Conservation (phyloP, 192 early-diverging fungal genomes). For the Paraglomus brasilianum region DNA sequence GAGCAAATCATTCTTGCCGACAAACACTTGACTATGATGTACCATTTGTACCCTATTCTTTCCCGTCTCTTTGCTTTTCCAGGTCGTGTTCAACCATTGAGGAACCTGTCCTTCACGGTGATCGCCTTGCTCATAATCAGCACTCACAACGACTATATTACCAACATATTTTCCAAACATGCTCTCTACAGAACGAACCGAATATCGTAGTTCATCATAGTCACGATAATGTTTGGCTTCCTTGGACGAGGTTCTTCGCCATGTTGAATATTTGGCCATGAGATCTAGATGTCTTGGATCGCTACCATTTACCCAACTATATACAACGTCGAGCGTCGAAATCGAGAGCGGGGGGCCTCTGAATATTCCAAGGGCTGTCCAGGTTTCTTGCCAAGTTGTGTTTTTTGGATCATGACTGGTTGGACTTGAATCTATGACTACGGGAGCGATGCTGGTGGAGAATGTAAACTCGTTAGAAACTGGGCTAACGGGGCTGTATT, state of each 20-base stretch:
- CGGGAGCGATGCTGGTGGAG: too few relatives aligned
- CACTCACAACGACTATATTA: slow-evolving; percentile 33
- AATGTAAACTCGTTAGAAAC: too few relatives aligned
- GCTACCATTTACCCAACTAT: slow-evolving; percentile 49
- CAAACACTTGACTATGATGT: slow-evolving; percentile 35
- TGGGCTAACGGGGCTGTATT: too few relatives aligned
- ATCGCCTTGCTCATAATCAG: slow-evolving; percentile 12
- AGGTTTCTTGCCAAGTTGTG: too few relatives aligned
- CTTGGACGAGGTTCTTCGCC: too few relatives aligned
- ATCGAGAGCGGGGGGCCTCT: too few relatives aligned
- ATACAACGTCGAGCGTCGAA: slow-evolving; percentile 35
- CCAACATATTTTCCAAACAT: slow-evolving; percentile 31
- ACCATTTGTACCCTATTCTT: slow-evolving; percentile 15
- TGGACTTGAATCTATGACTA: too few relatives aligned
- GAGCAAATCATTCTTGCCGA: slow-evolving; percentile 21
- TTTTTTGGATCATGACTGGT: too few relatives aligned
- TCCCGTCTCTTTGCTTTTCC: background rate
- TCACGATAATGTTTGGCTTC: slow-evolving; percentile 36
- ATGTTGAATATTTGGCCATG: background rate
- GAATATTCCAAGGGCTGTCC: too few relatives aligned
- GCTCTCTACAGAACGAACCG: slow-evolving; percentile 35
- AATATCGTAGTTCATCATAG: slow-evolving; percentile 45
- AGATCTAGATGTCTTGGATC: slow-evolving; percentile 31
- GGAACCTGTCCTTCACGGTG: slow-evolving; percentile 32
- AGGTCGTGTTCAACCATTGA: slow-evolving; percentile 33